Conservation (phyloP, 2,329 filamentous ascomycete genomes). For the Aaosphaeria pasadenensis region DNA sequence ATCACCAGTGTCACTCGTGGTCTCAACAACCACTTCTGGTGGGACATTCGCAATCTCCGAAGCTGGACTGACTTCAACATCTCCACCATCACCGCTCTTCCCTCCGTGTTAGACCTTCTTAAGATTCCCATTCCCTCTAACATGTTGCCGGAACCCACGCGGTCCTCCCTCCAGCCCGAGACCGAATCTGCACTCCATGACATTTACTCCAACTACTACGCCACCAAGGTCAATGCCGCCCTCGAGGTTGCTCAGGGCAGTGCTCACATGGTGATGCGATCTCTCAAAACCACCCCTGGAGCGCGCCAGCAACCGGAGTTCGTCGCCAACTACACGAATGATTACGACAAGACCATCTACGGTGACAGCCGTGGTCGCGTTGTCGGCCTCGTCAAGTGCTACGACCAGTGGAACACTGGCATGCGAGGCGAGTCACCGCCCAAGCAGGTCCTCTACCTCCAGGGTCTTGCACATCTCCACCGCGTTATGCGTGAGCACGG, state of each 20-base stretch:
- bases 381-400: conserved; percentile 84
- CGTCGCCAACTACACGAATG: conserved; percentile 60
- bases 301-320: conserved; percentile 62
- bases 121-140: conserved; percentile 57
- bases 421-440: conserved; percentile 85
- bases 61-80: conserved; percentile 80
- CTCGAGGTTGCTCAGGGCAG: conserved; percentile 70
- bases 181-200: conserved; percentile 73
- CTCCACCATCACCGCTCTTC: conserved; percentile 67
- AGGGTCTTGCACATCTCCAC: conserved; percentile 81
- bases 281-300: conserved; percentile 33
- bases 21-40: conserved; percentile 85
- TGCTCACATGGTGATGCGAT: conserved; percentile 55
- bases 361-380: conserved; percentile 57
- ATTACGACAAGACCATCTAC: conserved; percentile 48
- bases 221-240: conserved; percentile 82
- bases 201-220: conserved; percentile 75
- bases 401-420: conserved; percentile 91
- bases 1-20: conserved; percentile 69
- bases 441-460: conserved; percentile 84
- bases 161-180: conserved; percentile 66
- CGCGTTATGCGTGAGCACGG: conserved; percentile 90
- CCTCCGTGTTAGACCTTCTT: conserved; percentile 69
- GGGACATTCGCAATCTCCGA: conserved; percentile 85
- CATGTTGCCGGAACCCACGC: conserved; percentile 58